Evolutionary conservation across 352 stramenopile genomes (phyloP).

Genomic region (Blastocystis sp.): DNA sequence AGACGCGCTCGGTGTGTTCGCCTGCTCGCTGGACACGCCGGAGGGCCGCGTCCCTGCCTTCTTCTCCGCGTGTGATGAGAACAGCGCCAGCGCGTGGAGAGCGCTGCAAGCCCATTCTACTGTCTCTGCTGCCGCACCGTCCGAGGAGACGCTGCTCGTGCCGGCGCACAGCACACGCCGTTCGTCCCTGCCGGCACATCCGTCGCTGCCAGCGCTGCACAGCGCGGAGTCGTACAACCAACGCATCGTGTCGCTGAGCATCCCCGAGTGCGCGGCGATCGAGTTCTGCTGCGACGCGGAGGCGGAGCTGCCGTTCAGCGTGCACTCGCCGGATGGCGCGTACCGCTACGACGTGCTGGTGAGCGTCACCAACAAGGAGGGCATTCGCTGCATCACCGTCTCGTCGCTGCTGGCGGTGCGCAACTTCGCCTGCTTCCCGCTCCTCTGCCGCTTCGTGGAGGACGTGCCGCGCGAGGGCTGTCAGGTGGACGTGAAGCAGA

Average conservation of each 20-base stretch:
- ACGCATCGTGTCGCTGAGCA: slow-evolving; percentile 9
- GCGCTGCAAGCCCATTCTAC: background rate
- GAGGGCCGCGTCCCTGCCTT: background rate
- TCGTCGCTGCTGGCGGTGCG: background rate
- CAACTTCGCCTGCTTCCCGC: background rate
- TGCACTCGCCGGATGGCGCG: background rate
- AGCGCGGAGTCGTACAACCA: slow-evolving; percentile 41
- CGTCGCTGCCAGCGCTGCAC: background rate
- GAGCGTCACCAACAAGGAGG: slow-evolving; percentile 3
- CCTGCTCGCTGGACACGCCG: background rate
- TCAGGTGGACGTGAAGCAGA: background rate
- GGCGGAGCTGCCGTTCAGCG: slow-evolving; percentile 7
- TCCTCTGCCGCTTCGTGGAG: background rate
- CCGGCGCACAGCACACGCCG: background rate
- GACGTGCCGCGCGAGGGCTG: background rate
- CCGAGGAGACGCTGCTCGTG: background rate
- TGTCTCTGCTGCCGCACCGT: background rate
- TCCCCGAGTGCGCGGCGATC: background rate
- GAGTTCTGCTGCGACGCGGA: slow-evolving; percentile 58
- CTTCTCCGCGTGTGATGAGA: background rate
- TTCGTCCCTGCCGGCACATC: slow-evolving; percentile 31
- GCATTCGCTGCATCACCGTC: slow-evolving; percentile 14
- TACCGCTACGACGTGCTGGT: slow-evolving; percentile 3
- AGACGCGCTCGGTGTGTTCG: background rate
- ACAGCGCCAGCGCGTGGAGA: background rate